Percentiles rank a stretch among this genome's conserved stretches.
Conservation (phyloP, 2,329 filamentous ascomycete genomes). For the Phaeoacremonium minimum region DNA sequence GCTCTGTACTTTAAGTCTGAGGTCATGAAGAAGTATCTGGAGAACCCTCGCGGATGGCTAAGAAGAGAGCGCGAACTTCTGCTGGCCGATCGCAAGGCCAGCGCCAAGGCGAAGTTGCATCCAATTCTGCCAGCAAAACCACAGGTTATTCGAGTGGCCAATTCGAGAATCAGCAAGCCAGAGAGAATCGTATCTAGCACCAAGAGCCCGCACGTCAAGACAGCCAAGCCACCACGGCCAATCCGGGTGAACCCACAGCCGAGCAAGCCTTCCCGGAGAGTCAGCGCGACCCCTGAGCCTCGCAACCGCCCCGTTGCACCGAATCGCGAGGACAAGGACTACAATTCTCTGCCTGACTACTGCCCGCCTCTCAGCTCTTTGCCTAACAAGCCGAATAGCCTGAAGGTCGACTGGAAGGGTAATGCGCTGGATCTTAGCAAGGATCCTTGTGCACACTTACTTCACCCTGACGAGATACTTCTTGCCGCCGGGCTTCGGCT, state of each 20-base stretch:
- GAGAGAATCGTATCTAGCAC: slow-evolving; percentile 17
- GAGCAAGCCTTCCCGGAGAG: slow-evolving; percentile 23
- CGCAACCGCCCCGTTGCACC: slow-evolving; percentile 51
- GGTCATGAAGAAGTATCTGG: slow-evolving; percentile 39
- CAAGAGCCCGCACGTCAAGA: slow-evolving; percentile 25
- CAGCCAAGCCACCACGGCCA: slow-evolving; percentile 25
- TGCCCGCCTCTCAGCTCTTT: slow-evolving; percentile 67
- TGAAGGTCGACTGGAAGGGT: slow-evolving; percentile 88
- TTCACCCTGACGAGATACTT: slow-evolving; percentile 74
- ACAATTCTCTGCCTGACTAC: slow-evolving; percentile 64
- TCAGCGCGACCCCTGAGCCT: slow-evolving; percentile 45
- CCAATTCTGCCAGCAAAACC: background rate
- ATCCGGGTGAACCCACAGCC: slow-evolving; percentile 24
- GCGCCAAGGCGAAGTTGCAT: slow-evolving; percentile 12
- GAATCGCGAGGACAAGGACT: slow-evolving; percentile 81
- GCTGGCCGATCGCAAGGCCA: slow-evolving; percentile 39
- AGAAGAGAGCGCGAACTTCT: slow-evolving; percentile 46
- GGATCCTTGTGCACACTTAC: slow-evolving; percentile 64
- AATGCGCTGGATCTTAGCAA: slow-evolving; percentile 69
- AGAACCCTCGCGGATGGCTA: slow-evolving; percentile 43
- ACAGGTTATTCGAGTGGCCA: background rate
- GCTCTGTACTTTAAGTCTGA: slow-evolving; percentile 48
- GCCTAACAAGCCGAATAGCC: slow-evolving; percentile 59
- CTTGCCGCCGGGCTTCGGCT: slow-evolving; percentile 77
- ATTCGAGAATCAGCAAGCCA: slow-evolving; percentile 13